Percentiles rank a stretch among this genome's conserved stretches.
phyloP scores from a whole-genome alignment of 108 stramenopile species.

The Skeletonema tropicum region DNA sequence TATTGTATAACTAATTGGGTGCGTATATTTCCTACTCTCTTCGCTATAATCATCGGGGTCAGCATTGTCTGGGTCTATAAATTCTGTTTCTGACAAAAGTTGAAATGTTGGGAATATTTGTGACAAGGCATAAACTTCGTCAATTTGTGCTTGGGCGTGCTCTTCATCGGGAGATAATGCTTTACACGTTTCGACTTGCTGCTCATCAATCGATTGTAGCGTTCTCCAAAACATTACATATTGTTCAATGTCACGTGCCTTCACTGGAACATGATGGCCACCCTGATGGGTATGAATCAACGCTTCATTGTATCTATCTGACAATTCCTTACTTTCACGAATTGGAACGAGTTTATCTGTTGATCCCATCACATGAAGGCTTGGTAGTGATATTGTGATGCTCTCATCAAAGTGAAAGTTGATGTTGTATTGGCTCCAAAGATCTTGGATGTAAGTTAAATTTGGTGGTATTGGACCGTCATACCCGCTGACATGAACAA shows the following conservation, averaged over 20 bases:
- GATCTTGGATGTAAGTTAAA: slow-evolving; percentile 19
- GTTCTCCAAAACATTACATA: slow-evolving; percentile 66
- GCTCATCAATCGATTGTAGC: not conserved
- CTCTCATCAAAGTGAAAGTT: slow-evolving; percentile 11
- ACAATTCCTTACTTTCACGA: slow-evolving; percentile 43
- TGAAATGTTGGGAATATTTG: slow-evolving; percentile 79
- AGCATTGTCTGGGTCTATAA: slow-evolving; percentile 10
- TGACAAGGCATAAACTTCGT: slow-evolving; percentile 72
- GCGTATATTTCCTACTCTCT: slow-evolving; percentile 33
- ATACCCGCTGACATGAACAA: slow-evolving; percentile 72
- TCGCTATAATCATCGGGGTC: slow-evolving; percentile 27
- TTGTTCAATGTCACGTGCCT: slow-evolving; percentile 47
- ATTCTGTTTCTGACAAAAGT: slow-evolving; percentile 44
- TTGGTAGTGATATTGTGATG: slow-evolving; percentile 33
- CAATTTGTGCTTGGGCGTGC: slow-evolving; percentile 57
- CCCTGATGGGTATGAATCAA: slow-evolving; percentile 55
- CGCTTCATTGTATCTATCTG: slow-evolving; percentile 34
- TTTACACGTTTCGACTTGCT: not conserved
- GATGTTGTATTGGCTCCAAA: not conserved
- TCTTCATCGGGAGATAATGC: slow-evolving; percentile 70
- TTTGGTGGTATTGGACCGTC: slow-evolving; percentile 61
- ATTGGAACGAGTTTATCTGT: slow-evolving; percentile 63
- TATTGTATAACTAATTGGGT: slow-evolving; percentile 74
- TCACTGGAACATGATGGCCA: slow-evolving; percentile 81
- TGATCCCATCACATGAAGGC: slow-evolving; percentile 75